These are phyloP conservation scores for Tetrahymena borealis DNA, from an alignment of 73 alveolate genomes.

Conservation along the genomic window DNA sequence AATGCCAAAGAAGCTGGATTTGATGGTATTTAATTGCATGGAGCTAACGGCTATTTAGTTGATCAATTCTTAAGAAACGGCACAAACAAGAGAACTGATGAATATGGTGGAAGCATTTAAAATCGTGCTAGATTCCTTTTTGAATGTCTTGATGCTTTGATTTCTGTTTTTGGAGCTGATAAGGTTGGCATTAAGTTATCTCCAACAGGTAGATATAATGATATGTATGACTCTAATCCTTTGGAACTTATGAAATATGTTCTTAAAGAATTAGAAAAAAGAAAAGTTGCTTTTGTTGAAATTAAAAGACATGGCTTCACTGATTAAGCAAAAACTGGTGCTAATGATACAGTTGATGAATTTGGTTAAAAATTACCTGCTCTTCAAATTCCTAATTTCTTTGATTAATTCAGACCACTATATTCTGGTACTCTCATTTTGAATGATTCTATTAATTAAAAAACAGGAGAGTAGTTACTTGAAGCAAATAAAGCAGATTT, in stretches of 20 bases:
- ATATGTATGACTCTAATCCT: slow-evolving; percentile 52
- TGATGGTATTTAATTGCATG: slow-evolving; percentile 82
- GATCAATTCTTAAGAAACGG: slow-evolving; percentile 59
- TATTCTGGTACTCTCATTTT: slow-evolving; percentile 8
- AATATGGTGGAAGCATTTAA: slow-evolving; percentile 80
- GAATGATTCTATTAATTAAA: slow-evolving; percentile 3
- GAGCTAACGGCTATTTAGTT: slow-evolving; percentile 67
- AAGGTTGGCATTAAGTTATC: slow-evolving; percentile 56
- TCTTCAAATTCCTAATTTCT: neutral
- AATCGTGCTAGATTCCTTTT: slow-evolving; percentile 66
- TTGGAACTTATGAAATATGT: slow-evolving; percentile 17
- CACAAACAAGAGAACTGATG: slow-evolving; percentile 78
- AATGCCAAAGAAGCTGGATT: slow-evolving; percentile 83
- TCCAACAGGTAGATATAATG: slow-evolving; percentile 44
- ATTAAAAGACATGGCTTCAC: neutral
- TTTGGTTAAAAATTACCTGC: slow-evolving; percentile 4
- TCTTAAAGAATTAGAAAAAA: slow-evolving; percentile 28
- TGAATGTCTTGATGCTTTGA: slow-evolving; percentile 58
- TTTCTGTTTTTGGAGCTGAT: slow-evolving; percentile 39
- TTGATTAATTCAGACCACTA: neutral
- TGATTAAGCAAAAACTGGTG: neutral
- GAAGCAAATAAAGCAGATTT: neutral
- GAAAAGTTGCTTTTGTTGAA: slow-evolving; percentile 43
- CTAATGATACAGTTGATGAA: neutral
- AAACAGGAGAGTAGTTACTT: slow-evolving; percentile 3